Conservation (phyloP, 352 stramenopile genomes). For the Nothophytophthora sp. region DNA sequence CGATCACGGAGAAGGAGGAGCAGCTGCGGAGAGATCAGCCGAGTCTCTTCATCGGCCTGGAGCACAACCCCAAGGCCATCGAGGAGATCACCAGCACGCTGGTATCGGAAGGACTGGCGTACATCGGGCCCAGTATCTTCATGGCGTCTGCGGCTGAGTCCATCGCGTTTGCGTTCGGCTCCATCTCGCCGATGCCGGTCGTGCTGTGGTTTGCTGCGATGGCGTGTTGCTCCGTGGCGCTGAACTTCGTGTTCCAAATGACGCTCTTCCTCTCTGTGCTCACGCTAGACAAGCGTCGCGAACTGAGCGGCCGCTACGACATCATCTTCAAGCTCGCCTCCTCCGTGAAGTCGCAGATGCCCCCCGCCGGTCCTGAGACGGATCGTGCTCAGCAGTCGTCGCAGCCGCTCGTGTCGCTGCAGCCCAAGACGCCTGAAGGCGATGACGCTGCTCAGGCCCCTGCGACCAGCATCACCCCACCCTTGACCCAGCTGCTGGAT, state of each 20-base stretch:
- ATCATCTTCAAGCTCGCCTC: slow-evolving; percentile 43
- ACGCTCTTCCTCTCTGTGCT: slow-evolving; percentile 63
- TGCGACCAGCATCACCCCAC: slow-evolving; percentile 7
- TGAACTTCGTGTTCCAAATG: slow-evolving; percentile 70
- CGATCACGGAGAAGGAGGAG: slow-evolving; percentile 51
- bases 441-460: slow-evolving; percentile 13
- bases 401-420: slow-evolving; percentile 21
- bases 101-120: slow-evolving; percentile 40
- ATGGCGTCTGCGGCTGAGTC: slow-evolving; percentile 61
- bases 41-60: slow-evolving; percentile 44
- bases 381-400: slow-evolving; percentile 13
- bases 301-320: slow-evolving; percentile 54
- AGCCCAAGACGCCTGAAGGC: slow-evolving; percentile 29
- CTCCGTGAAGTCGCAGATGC: slow-evolving; percentile 9
- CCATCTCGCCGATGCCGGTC: slow-evolving; percentile 62
- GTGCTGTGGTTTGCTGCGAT: slow-evolving; percentile 73
- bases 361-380: slow-evolving; percentile 12
- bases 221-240: slow-evolving; percentile 46
- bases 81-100: slow-evolving; percentile 41
- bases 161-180: slow-evolving; percentile 57
- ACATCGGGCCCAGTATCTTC: slow-evolving; percentile 68
- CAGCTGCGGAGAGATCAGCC: slow-evolving; percentile 30
- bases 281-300: slow-evolving; percentile 63
- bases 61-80: slow-evolving; percentile 35
- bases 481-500: slow-evolving; percentile 31